Evolutionary conservation across 176 grass and related monocot genomes (phyloP).

Genomic region (Canna indica): DNA sequence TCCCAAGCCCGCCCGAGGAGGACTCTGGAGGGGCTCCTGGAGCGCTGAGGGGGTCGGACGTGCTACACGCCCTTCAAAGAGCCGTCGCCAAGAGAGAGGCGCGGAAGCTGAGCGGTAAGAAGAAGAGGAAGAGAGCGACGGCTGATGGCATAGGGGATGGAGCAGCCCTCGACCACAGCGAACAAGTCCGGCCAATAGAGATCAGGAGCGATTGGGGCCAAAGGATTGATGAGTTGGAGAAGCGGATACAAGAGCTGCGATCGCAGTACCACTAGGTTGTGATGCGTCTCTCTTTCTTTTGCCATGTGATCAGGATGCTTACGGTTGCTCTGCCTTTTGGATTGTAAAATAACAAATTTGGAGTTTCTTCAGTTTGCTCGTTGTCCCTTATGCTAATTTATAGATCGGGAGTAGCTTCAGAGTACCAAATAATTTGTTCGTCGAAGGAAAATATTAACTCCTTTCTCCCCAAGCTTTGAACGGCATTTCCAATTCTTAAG

Average conservation of each 20-base stretch:
- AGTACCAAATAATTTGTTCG: not conserved
- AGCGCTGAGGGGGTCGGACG: constrained; percentile 35
- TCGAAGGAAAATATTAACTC: no score
- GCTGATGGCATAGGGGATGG: not conserved
- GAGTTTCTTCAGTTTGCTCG: not conserved
- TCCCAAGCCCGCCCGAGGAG: not conserved
- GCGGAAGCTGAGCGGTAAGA: constrained; percentile 15
- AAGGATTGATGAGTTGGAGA: constrained; percentile 39
- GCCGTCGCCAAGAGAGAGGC: constrained; percentile 39
- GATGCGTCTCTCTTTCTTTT: not conserved
- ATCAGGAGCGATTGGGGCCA: constrained; percentile 33
- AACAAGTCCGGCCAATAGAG: constrained; percentile 34
- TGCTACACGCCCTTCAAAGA: constrained; percentile 40
- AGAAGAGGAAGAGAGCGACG: not conserved
- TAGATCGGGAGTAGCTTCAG: not conserved
- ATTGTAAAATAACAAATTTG: not conserved
- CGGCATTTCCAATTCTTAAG: no score
- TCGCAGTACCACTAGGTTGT: constrained; percentile 15
- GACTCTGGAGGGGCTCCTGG: not conserved
- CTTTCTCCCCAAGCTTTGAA: no score
- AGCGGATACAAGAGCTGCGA: constrained; percentile 25
- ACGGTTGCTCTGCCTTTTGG: not conserved
- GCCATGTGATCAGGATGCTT: not conserved
- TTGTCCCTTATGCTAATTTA: not conserved
- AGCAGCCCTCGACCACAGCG: not conserved